Base-by-base conservation (phyloP, 495 filamentous ascomycete genomes). In the Penicillium cosmopolitanum region DNA sequence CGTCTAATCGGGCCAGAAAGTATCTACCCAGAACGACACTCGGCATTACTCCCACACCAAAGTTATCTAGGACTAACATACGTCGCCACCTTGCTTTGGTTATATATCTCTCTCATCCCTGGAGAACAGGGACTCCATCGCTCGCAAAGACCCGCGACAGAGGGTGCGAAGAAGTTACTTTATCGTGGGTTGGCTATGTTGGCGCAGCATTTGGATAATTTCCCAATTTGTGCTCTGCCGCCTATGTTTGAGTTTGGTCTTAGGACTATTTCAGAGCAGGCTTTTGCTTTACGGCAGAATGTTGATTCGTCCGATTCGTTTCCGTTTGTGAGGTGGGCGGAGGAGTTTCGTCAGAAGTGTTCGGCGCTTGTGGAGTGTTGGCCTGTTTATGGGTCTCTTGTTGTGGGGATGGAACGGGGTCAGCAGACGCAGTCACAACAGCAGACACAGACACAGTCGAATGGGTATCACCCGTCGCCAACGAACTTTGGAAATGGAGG, bases 21-120 rank as follows among this genome's bases (percentile, higher is more conserved):
- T 36, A 76, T 76, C 31, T 73, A 77, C 55, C 73, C 71, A n/a
- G 77, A 80, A 43, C 71, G 75, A 12, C 70, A 72, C 38, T 75
- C 75, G 4, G 66, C 78, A 16, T 53, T 82, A 48, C 68, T 83
- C 40, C 81, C 79, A 6, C 81, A 83, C 53, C 80, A 83, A 54
- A 81, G 66, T 50, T 80, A 82, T 51, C 61, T 83, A 0, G 74
- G 75, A 21, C 50, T 79, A 36, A 72, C 76, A n/a, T 82, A 82
- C 56, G 67, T 75, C 12, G 74, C 78, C 18, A 80, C 77, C 6
- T 63, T 82, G 4, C 63, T 81, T 10, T 78, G 72, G 67, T 71
- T 80, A 4, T 80, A 83, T 44, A 51, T 80, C 7, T 69, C 66
- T 15, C 67, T 79, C 16, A 67, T 75, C 7, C 66, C 75, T 1